These are phyloP conservation scores for Elymus sibiricus DNA, from an alignment of 176 grass and related monocot species.

Conservation along the genomic window DNA sequence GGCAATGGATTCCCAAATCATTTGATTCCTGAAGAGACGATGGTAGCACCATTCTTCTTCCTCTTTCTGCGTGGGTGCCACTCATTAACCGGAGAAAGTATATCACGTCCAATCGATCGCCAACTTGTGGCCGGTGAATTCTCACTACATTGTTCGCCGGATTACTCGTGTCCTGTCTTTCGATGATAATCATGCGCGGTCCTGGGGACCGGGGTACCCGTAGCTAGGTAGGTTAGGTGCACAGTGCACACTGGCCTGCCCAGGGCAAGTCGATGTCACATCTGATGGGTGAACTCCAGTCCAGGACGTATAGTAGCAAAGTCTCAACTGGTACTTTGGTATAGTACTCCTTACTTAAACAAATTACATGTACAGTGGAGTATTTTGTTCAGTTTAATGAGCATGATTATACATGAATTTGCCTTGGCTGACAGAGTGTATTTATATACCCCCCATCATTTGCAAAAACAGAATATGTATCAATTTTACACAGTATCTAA, in stretches of 20 bases:
- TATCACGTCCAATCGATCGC: neutral
- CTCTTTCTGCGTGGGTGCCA: neutral
- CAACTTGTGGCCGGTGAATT: neutral
- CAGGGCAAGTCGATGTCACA: neutral
- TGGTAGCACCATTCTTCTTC: neutral
- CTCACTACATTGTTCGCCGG: neutral
- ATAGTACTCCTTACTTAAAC: neutral
- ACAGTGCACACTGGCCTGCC: neutral
- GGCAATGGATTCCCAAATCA: slow-evolving; percentile 25
- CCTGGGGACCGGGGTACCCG: neutral
- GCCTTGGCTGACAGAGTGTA: neutral
- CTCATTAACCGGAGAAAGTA: neutral
- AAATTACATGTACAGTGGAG: neutral
- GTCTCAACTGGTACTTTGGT: neutral
- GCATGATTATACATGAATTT: neutral
- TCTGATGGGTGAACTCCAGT: neutral
- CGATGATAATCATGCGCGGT: neutral
- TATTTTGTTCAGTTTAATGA: neutral
- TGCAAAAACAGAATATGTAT: no score
- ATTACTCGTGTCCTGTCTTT: neutral
- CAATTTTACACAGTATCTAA: no score
- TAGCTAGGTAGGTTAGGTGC: no score
- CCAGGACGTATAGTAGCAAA: neutral
- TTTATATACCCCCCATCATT: no score
- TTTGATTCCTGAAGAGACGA: slow-evolving; percentile 6